Base-by-base conservation (phyloP, 1,284 basidiomycete genomes). In the Tilletia indica region DNA sequence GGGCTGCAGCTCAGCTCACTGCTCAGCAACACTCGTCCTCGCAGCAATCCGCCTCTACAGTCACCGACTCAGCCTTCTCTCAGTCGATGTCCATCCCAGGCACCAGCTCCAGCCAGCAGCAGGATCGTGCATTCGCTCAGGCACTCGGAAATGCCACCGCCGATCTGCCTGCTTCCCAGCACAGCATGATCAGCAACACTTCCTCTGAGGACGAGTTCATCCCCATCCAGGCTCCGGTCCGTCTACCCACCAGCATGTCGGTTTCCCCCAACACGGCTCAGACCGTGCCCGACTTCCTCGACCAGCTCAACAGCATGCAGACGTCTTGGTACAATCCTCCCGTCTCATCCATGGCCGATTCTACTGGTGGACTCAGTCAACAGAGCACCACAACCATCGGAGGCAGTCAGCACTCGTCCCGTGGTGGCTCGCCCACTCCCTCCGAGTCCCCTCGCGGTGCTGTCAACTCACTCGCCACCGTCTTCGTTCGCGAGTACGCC, bases 1-100 rank as follows among this genome's bases (percentile, higher is more conserved):
- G 38, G 14, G 39, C 34, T 14, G 61, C 34, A 1, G 61, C 61
- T 16, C 61, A 39, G 8, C 61, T 64, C 14, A 64, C 61, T 34
- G 61, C 61, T 2, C 61, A 64, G 61, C 61, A 64, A 6, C 61
- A 64, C 61, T 64, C 61, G 61, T 58, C 51, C 2, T 54, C 56
- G 21, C 56, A 58, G 21, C 56, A 58, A 25, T 58, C 56, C 16
- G 34, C 56, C 56, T 12, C 4, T 9, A 45, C 42, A 45, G 0
- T 14, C 42, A 25, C 56, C 21, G 56, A 58, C n/a, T 8, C 19
- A 5, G 12, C 34, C 2, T 58, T 34, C 16, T 58, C 56, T 31
- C 56, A 58, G 56, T 9, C 3, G 36, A 64, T 19, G 19, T 34
- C 61, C 34, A 39, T 64, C 34, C 31, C 31, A 1, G 36, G 9